Evolutionary conservation across 306 rosid species (phyloP), one percentile per base, ranked within the genome.

Genomic region (Begonia fuchsioides): DNA sequence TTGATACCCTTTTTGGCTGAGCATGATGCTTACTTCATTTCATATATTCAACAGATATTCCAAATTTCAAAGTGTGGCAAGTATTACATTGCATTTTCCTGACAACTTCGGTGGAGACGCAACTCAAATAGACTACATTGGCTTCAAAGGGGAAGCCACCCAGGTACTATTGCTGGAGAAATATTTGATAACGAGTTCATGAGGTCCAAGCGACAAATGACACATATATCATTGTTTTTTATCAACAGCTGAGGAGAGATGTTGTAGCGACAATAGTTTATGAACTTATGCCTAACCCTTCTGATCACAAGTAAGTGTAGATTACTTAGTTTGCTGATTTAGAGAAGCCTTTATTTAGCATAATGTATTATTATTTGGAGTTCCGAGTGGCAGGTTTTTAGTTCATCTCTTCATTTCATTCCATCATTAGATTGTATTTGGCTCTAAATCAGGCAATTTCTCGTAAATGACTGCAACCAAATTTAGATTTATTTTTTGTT

Each of bases 101-200:
- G 85, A 73, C 15, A 85, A 68, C 66, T 90, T 81, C 64, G 95
- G 98, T 15, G 94, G 81, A 9, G 95, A 90, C 76, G 61, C 73
- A 15, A 72, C 87, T 60, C 70, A 76, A 63, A 85, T 90, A 67
- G 78, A 76, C 68, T 90, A 90, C 50, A 85, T 90, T 70, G 98
- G 98, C 70, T 78, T 90, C 50, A 90, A 90, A 69, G 98, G 98
- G 15, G 93, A 90, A 75, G 95, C 98, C 46, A 90, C 94, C 15
- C 92, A 81, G 95, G 98, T 90, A 81, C 64, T 57, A 11, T 60
- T 19, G 19, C 58, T 43, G 50, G 57, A 50, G 43, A 49, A 41
- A 55, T 26, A 26, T 26, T 26, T 26, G 32, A 7, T 26, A 3
- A 26, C 32, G 3, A 26, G 32, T 26, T 26, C 32, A 26, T 26